Conservation (phyloP, 805 yeast genomes). For the Yarrowia deformans region DNA sequence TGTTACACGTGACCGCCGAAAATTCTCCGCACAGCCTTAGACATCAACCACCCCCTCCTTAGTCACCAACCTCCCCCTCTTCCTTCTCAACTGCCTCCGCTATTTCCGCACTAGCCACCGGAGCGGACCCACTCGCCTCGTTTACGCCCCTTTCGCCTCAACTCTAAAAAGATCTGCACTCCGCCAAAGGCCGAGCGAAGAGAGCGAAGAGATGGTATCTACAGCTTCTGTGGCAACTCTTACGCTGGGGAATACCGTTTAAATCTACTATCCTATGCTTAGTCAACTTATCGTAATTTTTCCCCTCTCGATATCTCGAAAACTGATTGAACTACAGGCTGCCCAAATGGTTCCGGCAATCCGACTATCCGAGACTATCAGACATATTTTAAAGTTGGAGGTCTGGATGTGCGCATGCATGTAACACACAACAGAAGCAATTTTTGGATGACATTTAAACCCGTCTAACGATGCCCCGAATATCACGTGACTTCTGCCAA, state of each 20-base stretch:
- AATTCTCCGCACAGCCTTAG: too few relatives aligned
- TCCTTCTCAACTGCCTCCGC: not conserved
- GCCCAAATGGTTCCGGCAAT: not conserved
- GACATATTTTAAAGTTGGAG: too few relatives aligned
- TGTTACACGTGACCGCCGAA: too few relatives aligned
- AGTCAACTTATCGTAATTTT: too few relatives aligned
- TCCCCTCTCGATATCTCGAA: too few relatives aligned
- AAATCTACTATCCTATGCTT: too few relatives aligned
- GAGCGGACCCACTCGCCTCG: conserved; percentile 7
- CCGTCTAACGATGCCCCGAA: too few relatives aligned
- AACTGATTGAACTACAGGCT: too few relatives aligned
- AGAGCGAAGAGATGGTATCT: too few relatives aligned
- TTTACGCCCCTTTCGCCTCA: conserved; percentile 8
- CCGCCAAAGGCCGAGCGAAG: not conserved
- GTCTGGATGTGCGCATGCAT: not conserved
- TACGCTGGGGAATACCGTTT: too few relatives aligned
- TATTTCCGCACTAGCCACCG: conserved; percentile 25
- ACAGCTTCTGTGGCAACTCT: too few relatives aligned
- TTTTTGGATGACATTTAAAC: not conserved
- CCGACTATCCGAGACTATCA: not conserved
- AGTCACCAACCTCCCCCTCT: not conserved
- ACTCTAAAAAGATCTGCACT: not conserved
- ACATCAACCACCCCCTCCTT: not conserved
- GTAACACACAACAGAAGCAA: not conserved
- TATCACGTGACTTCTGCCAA: too few relatives aligned